phyloP scores from a whole-genome alignment of 163 green algal genomes.

The Chlamydomonas reinhardtii region DNA sequence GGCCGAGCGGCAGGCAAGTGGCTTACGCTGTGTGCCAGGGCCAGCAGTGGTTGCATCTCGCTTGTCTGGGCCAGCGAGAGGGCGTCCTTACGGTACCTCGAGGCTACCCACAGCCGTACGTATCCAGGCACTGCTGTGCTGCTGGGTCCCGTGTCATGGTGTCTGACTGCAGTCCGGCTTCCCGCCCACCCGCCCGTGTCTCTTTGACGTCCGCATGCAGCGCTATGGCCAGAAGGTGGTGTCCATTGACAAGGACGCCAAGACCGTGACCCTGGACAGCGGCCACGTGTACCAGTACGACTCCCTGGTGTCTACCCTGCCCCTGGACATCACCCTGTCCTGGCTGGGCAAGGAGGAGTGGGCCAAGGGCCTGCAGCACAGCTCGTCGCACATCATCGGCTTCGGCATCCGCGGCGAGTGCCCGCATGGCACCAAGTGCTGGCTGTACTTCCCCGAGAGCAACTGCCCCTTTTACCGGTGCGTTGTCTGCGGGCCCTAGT shows the following conservation, averaged over 20 bases:
- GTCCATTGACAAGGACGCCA: constrained; percentile 83
- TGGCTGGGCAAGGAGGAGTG: constrained; percentile 81
- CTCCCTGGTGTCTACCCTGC: constrained; percentile 86
- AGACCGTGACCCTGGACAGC: constrained; percentile 72
- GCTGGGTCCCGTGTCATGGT: no score
- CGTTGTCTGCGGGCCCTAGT: no score
- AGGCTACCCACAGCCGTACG: no score
- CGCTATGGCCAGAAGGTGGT: constrained; percentile 70
- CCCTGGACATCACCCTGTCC: constrained; percentile 85
- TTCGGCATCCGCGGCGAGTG: constrained; percentile 83
- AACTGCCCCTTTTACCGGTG: constrained; percentile 92
- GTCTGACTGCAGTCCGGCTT: no score
- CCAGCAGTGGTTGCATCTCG: no score
- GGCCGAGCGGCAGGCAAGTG: constrained; percentile 72
- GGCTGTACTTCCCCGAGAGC: constrained; percentile 94
- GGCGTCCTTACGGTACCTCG: no score
- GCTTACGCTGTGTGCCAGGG: no score
- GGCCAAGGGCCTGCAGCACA: constrained; percentile 84
- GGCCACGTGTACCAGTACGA: constrained; percentile 83
- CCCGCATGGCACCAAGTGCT: constrained; percentile 93
- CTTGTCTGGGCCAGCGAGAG: no score
- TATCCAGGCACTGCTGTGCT: no score
- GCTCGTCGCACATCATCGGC: constrained; percentile 90
- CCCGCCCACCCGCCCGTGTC: no score
- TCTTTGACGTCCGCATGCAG: no score